Conservation (phyloP, 495 filamentous ascomycete genomes). For the Hypomontagnella submonticulosa region DNA sequence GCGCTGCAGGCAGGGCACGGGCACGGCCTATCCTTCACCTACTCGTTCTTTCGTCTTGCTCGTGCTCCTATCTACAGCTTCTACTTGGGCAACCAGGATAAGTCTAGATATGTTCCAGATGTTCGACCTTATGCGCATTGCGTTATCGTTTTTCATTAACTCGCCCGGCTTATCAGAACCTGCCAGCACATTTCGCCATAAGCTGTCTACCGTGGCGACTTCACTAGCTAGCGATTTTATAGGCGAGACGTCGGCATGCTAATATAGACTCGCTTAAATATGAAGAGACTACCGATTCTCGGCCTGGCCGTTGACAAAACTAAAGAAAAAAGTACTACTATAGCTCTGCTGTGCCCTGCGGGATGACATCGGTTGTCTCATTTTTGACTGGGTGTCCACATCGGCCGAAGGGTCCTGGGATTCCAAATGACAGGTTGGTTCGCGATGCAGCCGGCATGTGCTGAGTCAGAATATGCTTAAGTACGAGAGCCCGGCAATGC, state of each 20-base stretch:
- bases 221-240: constrained; percentile 13
- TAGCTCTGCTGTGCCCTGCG: constrained; percentile 6
- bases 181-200: constrained; percentile 34
- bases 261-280: not conserved
- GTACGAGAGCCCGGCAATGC: constrained; percentile 12
- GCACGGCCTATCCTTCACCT: constrained; percentile 5
- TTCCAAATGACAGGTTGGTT: constrained; percentile 2
- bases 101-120: constrained; percentile 27
- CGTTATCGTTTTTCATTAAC: constrained; percentile 17
- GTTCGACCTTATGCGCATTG: constrained; percentile 38
- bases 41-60: constrained; percentile 16
- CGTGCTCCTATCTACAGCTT: constrained; percentile 19
- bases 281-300: not conserved
- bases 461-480: constrained; percentile 27
- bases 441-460: constrained; percentile 13
- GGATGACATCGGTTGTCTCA: constrained; percentile 30
- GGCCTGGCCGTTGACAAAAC: not conserved
- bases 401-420: constrained; percentile 1
- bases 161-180: constrained; percentile 32
- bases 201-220: constrained; percentile 28
- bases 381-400: constrained; percentile 23
- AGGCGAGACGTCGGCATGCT: not conserved
- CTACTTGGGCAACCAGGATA: constrained; percentile 35
- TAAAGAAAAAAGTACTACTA: not conserved
- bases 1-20: constrained; percentile 25